Base-by-base conservation (phyloP, 148 eudicot species). In the Bassia scoparia region DNA sequence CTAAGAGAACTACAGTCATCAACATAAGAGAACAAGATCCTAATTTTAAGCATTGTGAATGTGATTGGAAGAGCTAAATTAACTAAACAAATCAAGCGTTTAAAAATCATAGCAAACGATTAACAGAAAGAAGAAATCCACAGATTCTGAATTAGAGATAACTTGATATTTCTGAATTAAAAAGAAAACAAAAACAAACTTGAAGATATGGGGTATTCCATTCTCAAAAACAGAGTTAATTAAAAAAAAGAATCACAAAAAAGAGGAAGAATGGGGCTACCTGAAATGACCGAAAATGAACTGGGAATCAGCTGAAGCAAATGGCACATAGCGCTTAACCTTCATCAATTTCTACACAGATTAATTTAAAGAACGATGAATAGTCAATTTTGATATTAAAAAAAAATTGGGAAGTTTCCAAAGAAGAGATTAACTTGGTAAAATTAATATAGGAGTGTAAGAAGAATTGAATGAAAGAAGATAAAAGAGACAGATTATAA, bases 271-370 rank as follows among this genome's bases (percentile, higher is more conserved):
- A 65, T 38, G 15, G 56, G 50, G 69, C 20, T 63, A 83, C 86
- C 86, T 80, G 81, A 80, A 77, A 80, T 77, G 83, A 83, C 78
- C 44, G 68, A 80, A 74, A 77, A 58, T 38, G 74, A 30, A 69
- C 70, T 71, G 77, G 74, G 71, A 52, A 80, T 52, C 55, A 75
- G 84, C 73, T 71, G 76, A 61, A 70, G 73, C 59, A 70, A 66
- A 60, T 13, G 62, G 29, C 33, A 59, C n/a, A 61, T 74, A 71
- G 56, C 61, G 67, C 65, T 43, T 58, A 41, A 70, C 79, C 71
- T 71, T 79, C 81, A 78, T 78, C 77, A 78, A 82, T 77, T 63
- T 70, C 69, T 30, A 38, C 37, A 74, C n/a, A 12, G 77, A n/a
- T 52, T 52, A 74, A 26, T 23, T 35, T 58, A 49, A 55, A n/a